Conservation (phyloP, 2,329 filamentous ascomycete genomes). For the Lanzia echinophila region DNA sequence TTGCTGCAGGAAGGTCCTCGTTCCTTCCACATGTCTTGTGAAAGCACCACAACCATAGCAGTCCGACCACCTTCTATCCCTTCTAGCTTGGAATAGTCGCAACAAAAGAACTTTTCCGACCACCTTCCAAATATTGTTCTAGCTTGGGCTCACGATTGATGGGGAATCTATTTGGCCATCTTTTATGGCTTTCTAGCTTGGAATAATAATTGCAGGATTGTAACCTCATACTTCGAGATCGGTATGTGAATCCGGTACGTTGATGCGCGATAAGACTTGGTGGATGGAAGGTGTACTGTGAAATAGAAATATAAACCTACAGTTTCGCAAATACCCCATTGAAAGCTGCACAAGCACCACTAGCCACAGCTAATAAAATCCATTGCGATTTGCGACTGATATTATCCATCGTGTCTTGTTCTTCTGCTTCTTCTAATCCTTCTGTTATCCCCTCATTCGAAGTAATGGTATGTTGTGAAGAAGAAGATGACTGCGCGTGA, state of each 20-base stretch:
- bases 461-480: neutral
- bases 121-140: neutral
- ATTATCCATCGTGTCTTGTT: slow-evolving; percentile 24
- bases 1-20: neutral
- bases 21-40: neutral
- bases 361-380: slow-evolving; percentile 65
- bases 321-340: slow-evolving; percentile 73
- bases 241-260: too few relatives aligned
- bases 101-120: neutral
- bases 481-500: slow-evolving; percentile 1
- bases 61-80: neutral
- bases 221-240: too few relatives aligned
- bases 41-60: neutral
- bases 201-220: too few relatives aligned
- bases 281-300: too few relatives aligned
- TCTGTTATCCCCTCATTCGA: neutral
- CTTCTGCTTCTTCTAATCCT: neutral
- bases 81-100: neutral
- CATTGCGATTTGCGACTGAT: slow-evolving; percentile 42
- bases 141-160: too few relatives aligned
- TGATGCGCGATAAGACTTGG: too few relatives aligned
- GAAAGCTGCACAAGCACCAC: slow-evolving; percentile 70
- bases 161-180: too few relatives aligned
- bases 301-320: slow-evolving; percentile 39
- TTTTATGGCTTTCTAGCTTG: too few relatives aligned